Conservation (phyloP, 441 rosid species). For the Syzygium malaccense region DNA sequence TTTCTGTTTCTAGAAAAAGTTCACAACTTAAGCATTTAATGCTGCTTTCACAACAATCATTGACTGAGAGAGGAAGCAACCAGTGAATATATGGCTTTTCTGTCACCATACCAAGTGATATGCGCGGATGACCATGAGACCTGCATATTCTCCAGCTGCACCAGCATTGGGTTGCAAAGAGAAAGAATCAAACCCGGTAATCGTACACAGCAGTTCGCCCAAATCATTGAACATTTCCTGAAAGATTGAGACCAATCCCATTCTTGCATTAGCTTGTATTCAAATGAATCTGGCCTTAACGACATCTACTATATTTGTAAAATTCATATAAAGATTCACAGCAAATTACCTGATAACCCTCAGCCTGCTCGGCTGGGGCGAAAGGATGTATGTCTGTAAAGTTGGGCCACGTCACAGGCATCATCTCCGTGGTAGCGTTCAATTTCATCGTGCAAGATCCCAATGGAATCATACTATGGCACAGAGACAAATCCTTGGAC, state of each 20-base stretch:
- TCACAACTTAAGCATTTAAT: not conserved
- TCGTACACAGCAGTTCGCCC: conserved; percentile 74
- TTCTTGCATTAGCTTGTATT: conserved; percentile 9
- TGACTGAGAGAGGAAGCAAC: not conserved
- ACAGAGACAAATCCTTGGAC: conserved; percentile 87
- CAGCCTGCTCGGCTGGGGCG: conserved; percentile 77
- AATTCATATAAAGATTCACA: not conserved
- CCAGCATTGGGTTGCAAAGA: conserved; percentile 99
- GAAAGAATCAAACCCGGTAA: conserved; percentile 96
- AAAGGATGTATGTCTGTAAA: conserved; percentile 91
- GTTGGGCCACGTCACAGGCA: conserved; percentile 91
- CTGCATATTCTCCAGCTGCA: conserved; percentile 96
- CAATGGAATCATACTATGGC: conserved; percentile 98
- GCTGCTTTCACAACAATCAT: not conserved
- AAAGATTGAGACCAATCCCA: conserved; percentile 8
- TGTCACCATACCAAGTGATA: conserved; percentile 62
- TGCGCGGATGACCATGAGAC: conserved; percentile 98
- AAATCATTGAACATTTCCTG: conserved; percentile 90
- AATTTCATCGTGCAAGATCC: conserved; percentile 98
- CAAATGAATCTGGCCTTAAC: not conserved
- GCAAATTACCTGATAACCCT: conserved; percentile 77
- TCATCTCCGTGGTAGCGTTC: conserved; percentile 95
- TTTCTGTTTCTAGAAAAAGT: not conserved
- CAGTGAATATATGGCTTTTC: not conserved
- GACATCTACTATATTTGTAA: not conserved